A percentile compares a stretch with the other conserved stretches of the same genome.
Conservation (phyloP, 2,329 filamentous ascomycete species). For the Colletotrichum sp. region DNA sequence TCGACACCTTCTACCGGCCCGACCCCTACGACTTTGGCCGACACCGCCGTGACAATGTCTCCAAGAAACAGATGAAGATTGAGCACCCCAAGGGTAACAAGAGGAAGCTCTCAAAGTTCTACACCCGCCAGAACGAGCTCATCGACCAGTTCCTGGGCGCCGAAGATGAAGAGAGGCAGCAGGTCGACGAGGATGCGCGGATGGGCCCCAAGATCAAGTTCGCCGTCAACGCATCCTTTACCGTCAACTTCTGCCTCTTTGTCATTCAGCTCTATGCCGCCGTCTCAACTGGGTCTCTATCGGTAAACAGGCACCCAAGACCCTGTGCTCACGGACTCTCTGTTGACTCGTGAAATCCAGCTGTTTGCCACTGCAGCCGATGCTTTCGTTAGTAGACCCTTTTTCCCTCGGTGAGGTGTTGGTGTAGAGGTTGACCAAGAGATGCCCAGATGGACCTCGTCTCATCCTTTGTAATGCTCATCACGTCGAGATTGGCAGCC, state of each 20-base stretch:
- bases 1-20: constrained; percentile 21
- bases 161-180: constrained; percentile 58
- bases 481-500: constrained; percentile 63
- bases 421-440: constrained; percentile 20
- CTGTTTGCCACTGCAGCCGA: constrained; percentile 71
- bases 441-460: constrained; percentile 61
- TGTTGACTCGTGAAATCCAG: constrained; percentile 25
- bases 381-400: constrained; percentile 54
- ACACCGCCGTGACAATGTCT: constrained; percentile 43
- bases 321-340: neutral
- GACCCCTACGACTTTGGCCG: constrained; percentile 45
- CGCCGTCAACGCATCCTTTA: constrained; percentile 57
- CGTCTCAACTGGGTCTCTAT: constrained; percentile 63
- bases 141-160: constrained; percentile 60
- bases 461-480: constrained; percentile 66
- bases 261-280: constrained; percentile 65
- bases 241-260: constrained; percentile 58
- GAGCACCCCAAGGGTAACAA: constrained; percentile 52
- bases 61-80: constrained; percentile 49
- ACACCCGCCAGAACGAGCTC: constrained; percentile 51
- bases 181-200: constrained; percentile 53
- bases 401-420: neutral
- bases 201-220: constrained; percentile 58
- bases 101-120: constrained; percentile 50
- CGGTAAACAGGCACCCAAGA: constrained; percentile 27